These are phyloP conservation scores for Myrica gale DNA, from an alignment of 306 rosid genomes.

Conservation along the genomic window DNA sequence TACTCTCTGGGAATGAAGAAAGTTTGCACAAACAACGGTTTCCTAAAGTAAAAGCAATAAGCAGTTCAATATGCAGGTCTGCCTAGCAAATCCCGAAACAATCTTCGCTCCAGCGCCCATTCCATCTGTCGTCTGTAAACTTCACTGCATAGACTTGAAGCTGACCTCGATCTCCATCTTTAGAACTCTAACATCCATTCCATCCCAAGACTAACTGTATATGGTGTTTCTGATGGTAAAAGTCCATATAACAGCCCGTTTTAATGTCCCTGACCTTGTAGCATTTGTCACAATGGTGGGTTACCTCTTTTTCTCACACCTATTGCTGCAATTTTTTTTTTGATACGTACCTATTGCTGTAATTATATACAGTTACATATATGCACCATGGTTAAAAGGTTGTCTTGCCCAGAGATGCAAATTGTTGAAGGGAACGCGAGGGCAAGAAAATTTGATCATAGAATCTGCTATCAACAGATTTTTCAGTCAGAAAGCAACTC, in stretches of 20 bases:
- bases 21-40: not conserved
- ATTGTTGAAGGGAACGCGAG: conserved; percentile 16
- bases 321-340: conserved; percentile 16
- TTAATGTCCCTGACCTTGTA: conserved; percentile 16
- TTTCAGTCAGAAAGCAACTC: conserved; percentile 84
- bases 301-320: conserved; percentile 14
- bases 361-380: conserved; percentile 25
- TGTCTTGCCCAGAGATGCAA: conserved; percentile 17
- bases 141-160: not conserved
- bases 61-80: not conserved
- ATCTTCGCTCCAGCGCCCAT: not conserved
- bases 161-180: conserved; percentile 15
- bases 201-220: conserved; percentile 16
- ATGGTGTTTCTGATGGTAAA: conserved; percentile 21
- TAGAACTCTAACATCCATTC: conserved; percentile 7
- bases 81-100: not conserved
- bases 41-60: not conserved
- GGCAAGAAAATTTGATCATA: conserved; percentile 21
- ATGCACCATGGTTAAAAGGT: not conserved
- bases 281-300: conserved; percentile 10
- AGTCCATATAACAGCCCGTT: conserved; percentile 8
- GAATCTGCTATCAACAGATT: conserved; percentile 24
- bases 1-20: not conserved
- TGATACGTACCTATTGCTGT: conserved; percentile 13
- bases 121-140: not conserved